These are phyloP conservation scores for Fusarium paranaense DNA, from an alignment of 2,329 filamentous ascomycete genomes.

Conservation along the genomic window DNA sequence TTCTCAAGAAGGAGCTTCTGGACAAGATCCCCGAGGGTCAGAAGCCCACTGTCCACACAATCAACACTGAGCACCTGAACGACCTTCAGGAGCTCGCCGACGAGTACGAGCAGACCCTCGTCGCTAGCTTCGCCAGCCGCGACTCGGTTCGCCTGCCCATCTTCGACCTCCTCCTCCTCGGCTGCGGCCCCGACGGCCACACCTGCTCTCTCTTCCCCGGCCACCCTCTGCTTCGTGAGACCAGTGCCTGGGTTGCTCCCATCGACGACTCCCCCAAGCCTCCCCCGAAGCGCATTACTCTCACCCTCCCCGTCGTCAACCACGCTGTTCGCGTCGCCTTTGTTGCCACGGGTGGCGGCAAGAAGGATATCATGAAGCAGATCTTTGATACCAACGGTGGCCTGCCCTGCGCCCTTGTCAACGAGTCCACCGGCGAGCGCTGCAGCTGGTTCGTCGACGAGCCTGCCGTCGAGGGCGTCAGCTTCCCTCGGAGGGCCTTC, in stretches of 20 bases:
- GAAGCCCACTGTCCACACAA: constrained; percentile 80
- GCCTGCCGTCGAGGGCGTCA: constrained; percentile 85
- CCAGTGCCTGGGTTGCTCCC: constrained; percentile 89
- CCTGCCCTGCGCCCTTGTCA: constrained; percentile 89
- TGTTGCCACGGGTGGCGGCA: constrained; percentile 87
- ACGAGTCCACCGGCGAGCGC: constrained; percentile 83
- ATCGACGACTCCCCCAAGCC: constrained; percentile 97
- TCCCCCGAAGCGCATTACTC: constrained; percentile 88
- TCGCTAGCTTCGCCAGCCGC: constrained; percentile 86
- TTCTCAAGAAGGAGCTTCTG: constrained; percentile 88
- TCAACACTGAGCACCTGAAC: constrained; percentile 73
- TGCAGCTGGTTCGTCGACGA: constrained; percentile 96
- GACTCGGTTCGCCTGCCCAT: constrained; percentile 95
- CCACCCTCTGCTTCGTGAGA: constrained; percentile 87
- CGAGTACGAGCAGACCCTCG: constrained; percentile 89
- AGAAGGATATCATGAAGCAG: constrained; percentile 91
- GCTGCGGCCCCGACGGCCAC: constrained; percentile 95
- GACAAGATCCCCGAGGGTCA: constrained; percentile 82
- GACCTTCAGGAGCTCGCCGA: constrained; percentile 94
- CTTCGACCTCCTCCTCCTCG: constrained; percentile 93
- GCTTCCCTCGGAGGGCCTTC: constrained; percentile 80
- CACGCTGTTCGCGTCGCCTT: constrained; percentile 91
- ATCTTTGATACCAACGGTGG: constrained; percentile 86
- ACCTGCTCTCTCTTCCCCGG: constrained; percentile 97
- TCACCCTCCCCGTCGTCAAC: constrained; percentile 90